Evolutionary conservation across 139 green algal genomes (phyloP), one percentile per base, ranked within the genome.

Genomic region (Medakamo hakoo): DNA sequence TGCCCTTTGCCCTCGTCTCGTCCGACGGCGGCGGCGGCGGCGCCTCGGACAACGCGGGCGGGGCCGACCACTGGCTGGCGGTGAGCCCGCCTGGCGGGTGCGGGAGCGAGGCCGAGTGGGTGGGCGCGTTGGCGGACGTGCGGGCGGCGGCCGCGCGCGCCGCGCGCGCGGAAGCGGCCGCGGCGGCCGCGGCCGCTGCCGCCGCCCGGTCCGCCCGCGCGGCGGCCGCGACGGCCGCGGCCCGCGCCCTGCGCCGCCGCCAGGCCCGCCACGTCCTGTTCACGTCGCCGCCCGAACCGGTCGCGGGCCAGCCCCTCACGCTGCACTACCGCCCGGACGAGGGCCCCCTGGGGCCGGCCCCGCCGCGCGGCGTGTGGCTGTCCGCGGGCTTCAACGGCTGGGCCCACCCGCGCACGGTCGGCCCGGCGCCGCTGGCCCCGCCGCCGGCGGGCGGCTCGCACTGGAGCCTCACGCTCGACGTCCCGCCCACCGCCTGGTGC

Each of bases 251-350:
- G 48, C 70, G 70, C 14, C 57, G 74, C 29, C 64, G 59, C n/a
- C 74, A 82, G 69, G 67, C 77, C 60, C 23, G 29, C 49, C 76
- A 81, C 73, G 72, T 88, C 40, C 66, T 85, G 27, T 83, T 73
- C 71, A 80, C 77, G n/a, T 58, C 75, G 58, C 81, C 81, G 3
- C 27, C 20, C 23, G 2, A 26, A 3, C 26, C 49, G n/a, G 19
- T 29, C 4, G 69, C 75, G 16, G 77, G 79, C 4, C 5, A 82
- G 25, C 31, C 70, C 27, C 60, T 85, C 16, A 83, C 26, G 22
- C 55, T 91, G 9, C 77, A 66, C 59, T 91, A 91, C 74, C 87
- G 89, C 74, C 80, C 84, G 18, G 27, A 68, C 57, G 80, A 82
- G 40, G 40, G 40, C 78, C 86, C 82, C 0, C 62, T 71, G 19